Evolutionary conservation across 2,329 filamentous ascomycete species (phyloP).

Genomic region (Diaporthe vexans): DNA sequence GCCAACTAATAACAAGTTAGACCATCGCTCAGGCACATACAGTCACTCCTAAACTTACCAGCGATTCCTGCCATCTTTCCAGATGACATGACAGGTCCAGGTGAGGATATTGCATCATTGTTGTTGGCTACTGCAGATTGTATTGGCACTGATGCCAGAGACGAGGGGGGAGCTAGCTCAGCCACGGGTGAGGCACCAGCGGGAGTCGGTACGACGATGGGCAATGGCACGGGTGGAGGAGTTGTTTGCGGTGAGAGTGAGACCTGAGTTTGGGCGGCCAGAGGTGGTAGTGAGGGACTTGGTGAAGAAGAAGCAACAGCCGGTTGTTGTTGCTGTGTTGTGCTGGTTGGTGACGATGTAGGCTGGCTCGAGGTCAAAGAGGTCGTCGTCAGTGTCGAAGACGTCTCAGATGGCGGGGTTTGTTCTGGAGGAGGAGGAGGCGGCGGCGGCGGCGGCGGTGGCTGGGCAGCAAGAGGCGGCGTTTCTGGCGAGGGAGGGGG

Average conservation of each 20-base stretch:
- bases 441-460: slow-evolving; percentile 1
- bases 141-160: neutral
- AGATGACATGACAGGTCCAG: slow-evolving; percentile 19
- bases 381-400: neutral
- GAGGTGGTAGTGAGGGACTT: neutral
- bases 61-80: slow-evolving; percentile 32
- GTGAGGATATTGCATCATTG: neutral
- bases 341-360: slow-evolving; percentile 1
- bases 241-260: slow-evolving; percentile 13
- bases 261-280: neutral
- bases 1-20: slow-evolving; percentile 28
- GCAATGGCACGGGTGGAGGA: slow-evolving; percentile 25
- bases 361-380: slow-evolving; percentile 15
- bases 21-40: neutral
- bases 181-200: neutral
- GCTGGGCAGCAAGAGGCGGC: neutral
- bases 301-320: neutral
- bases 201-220: slow-evolving; percentile 2
- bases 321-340: neutral
- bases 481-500: neutral
- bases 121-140: neutral
- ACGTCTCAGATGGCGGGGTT: slow-evolving; percentile 1
- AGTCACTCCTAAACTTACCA: slow-evolving; percentile 4
- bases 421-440: neutral
- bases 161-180: neutral